These are phyloP conservation scores for Aleurites moluccanus DNA, from an alignment of 441 rosid genomes.

Conservation along the genomic window DNA sequence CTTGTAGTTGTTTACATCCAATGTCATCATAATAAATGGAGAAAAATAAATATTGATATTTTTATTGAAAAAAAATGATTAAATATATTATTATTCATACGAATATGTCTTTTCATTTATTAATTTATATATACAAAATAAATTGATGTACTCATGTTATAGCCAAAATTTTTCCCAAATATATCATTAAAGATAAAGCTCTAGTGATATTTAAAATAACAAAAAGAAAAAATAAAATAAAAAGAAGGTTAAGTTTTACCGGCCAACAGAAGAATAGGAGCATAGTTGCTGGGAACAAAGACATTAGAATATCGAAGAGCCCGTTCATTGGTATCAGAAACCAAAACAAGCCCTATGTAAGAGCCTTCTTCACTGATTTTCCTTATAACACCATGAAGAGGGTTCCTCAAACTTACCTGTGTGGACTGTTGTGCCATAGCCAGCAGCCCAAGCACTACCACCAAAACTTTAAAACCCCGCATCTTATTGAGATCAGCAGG, in stretches of 20 bases:
- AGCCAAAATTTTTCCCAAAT: too few species aligned
- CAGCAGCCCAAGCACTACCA: slow-evolving; percentile 20
- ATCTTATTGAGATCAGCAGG: neutral
- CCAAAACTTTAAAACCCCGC: neutral
- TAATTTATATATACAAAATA: too few species aligned
- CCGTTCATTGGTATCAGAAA: neutral
- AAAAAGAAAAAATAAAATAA: too few species aligned
- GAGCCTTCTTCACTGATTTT: neutral
- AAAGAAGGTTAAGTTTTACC: neutral
- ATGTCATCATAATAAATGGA: too few species aligned
- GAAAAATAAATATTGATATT: too few species aligned
- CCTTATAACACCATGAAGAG: neutral
- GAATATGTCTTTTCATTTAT: too few species aligned
- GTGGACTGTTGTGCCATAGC: slow-evolving; percentile 12
- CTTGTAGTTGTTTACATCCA: too few species aligned
- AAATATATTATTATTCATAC: too few species aligned
- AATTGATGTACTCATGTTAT: too few species aligned
- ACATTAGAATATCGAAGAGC: neutral
- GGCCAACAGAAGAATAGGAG: neutral
- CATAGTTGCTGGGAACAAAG: neutral
- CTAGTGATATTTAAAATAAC: too few species aligned
- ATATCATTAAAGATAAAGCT: too few species aligned
- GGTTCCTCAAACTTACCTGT: slow-evolving; percentile 3
- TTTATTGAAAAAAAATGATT: too few species aligned
- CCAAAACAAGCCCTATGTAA: neutral